Evolutionary conservation across 1,139 yeast species (phyloP), one percentile per base, ranked within the genome.

Genomic region (Hyphopichia burtonii): DNA sequence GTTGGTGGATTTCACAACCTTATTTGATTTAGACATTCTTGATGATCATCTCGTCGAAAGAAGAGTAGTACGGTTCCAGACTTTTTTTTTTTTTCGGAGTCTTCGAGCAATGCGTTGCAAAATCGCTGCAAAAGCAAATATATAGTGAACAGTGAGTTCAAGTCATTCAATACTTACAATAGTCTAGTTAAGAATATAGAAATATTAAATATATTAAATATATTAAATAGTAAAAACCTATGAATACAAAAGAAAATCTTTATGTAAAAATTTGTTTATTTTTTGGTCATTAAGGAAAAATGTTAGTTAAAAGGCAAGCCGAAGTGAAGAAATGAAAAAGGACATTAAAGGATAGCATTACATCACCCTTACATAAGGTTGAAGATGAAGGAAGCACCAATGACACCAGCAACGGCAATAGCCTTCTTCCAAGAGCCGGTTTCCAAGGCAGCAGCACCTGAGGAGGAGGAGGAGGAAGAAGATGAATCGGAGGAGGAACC

Each of bases 341-440:
- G 28, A 8, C 28, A 10, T 25, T 25, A 25, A 25, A 11, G 4
- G 28, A 7, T 25, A 4, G 7, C 7, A 25, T 9, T 8, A 11
- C n/a, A 8, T 11, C 11, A 8, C 22, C 16, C 35, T 56, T 61
- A 68, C 52, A 61, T 44, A 41, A 67, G 44, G 55, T 67, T 68
- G 50, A 66, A 56, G 35, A 70, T 41, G 49, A 71, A 67, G 35
- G 74, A 61, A 47, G 61, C 47, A 36, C 74, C 76, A 44, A 72
- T 60, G 41, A 72, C 43, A 41, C 68, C 70, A 37, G 66, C 69
- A 35, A 72, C 60, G 18, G 65, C 66, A 40, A 60, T 59, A 31
- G 72, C 63, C 55, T 58, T 67, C 59, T 72, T 72, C 77, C 75
- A 71, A 42, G 67, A 59, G 30, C 66, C 63, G 27, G 57, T 34